Evolutionary conservation across 2,329 filamentous ascomycete genomes (phyloP).

Genomic region (Bisporella sp.): DNA sequence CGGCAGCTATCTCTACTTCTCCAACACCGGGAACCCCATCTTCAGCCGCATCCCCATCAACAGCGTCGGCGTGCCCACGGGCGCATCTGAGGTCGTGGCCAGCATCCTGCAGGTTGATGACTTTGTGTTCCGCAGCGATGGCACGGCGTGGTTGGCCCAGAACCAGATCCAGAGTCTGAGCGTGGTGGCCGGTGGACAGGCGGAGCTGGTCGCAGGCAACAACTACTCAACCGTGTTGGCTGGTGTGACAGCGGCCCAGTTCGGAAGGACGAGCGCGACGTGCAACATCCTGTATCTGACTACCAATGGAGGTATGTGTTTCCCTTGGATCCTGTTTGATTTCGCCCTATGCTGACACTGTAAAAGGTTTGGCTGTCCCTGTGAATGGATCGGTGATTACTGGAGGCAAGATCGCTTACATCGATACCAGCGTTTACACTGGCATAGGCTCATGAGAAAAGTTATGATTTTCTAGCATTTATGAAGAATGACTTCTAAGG

Average conservation of each 20-base stretch:
- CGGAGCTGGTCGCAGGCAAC: conserved; percentile 7
- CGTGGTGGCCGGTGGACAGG: not conserved
- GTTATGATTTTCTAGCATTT: too few relatives aligned
- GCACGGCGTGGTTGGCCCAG: conserved; percentile 8
- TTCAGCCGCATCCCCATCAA: conserved; percentile 17
- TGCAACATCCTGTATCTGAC: conserved; percentile 9
- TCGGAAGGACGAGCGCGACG: conserved; percentile 9
- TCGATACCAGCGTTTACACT: conserved; percentile 1
- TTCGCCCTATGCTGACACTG: not conserved
- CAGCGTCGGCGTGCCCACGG: conserved; percentile 9
- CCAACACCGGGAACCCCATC: conserved; percentile 18
- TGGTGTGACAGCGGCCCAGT: conserved; percentile 12
- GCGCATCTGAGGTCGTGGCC: conserved; percentile 2
- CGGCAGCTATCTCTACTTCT: conserved; percentile 19
- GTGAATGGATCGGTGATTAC: conserved; percentile 5
- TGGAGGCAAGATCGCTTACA: conserved; percentile 1
- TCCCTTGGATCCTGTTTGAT: not conserved
- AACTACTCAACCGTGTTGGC: conserved; percentile 7
- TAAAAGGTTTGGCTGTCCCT: conserved; percentile 1
- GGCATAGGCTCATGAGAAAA: too few relatives aligned
- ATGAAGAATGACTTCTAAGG: too few relatives aligned
- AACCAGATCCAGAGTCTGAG: conserved; percentile 9
- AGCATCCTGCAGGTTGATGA: conserved; percentile 10
- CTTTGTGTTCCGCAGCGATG: conserved; percentile 11
- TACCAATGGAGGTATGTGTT: conserved; percentile 13